Evolutionary conservation across 768 basidiomycete species (phyloP).

Genomic region (Lactarius pseudohatsudake): DNA sequence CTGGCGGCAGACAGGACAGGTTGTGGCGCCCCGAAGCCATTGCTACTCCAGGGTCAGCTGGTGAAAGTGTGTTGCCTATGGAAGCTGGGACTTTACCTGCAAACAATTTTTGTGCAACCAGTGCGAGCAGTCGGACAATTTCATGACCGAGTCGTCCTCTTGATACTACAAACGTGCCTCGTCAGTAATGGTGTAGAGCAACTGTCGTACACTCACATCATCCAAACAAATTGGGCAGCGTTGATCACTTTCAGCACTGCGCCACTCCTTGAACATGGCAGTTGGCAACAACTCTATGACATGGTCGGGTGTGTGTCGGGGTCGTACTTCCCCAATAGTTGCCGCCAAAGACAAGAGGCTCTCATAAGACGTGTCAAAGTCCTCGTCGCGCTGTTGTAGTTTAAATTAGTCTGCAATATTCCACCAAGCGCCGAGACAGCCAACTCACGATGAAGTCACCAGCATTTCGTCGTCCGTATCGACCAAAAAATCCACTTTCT

Average conservation of each 20-base stretch:
- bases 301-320: constrained; percentile 60
- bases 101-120: constrained; percentile 81
- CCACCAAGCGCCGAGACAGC: not conserved
- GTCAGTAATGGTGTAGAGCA: constrained; percentile 18
- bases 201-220: constrained; percentile 53
- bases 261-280: constrained; percentile 69
- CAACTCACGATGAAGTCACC: constrained; percentile 56
- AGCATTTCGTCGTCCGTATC: constrained; percentile 26
- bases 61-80: constrained; percentile 4
- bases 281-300: constrained; percentile 60
- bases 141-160: constrained; percentile 59
- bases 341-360: constrained; percentile 57
- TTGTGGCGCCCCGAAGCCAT: constrained; percentile 76
- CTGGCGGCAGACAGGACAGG: constrained; percentile 80
- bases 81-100: constrained; percentile 47
- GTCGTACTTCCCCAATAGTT: constrained; percentile 66
- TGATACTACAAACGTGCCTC: constrained; percentile 52
- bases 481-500: constrained; percentile 14
- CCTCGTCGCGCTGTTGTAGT: constrained; percentile 62
- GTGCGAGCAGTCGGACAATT: constrained; percentile 68
- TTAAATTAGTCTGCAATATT: constrained; percentile 20
- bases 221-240: constrained; percentile 85
- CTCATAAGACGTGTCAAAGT: constrained; percentile 78
- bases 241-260: constrained; percentile 56
- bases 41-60: constrained; percentile 45